Evolutionary conservation across 1,139 yeast species (phyloP).

Genomic region (Debaryomycetaceae sp.): DNA sequence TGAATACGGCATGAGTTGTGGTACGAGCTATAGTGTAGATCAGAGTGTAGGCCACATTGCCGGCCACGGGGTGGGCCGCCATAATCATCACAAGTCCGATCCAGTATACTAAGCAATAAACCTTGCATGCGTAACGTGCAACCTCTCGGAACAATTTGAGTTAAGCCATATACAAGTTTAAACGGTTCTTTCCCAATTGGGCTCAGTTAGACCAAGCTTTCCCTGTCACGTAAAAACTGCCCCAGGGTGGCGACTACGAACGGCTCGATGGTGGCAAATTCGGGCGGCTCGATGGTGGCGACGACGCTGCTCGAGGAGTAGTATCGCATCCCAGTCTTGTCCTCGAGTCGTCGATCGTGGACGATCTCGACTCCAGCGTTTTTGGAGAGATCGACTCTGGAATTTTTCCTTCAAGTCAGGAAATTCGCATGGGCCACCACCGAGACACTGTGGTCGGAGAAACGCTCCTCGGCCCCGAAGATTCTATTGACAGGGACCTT

Average conservation of each 20-base stretch:
- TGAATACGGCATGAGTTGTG: no score
- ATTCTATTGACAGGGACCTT: slow-evolving; percentile 23
- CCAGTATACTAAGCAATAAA: no score
- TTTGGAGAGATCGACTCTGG: slow-evolving; percentile 38
- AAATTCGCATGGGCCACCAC: slow-evolving; percentile 25
- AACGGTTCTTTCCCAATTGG: no score
- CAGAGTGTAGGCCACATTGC: no score
- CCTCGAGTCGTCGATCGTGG: slow-evolving; percentile 26
- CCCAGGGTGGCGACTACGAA: slow-evolving; percentile 40
- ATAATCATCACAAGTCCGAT: no score
- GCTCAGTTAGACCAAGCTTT: no score
- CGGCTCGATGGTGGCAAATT: slow-evolving; percentile 17
- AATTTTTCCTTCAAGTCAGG: slow-evolving; percentile 16
- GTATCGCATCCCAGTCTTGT: slow-evolving; percentile 32
- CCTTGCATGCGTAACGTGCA: no score
- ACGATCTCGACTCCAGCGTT: slow-evolving; percentile 9
- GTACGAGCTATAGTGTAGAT: no score
- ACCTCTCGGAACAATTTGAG: no score
- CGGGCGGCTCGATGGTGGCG: no score
- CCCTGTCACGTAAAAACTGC: slow-evolving; percentile 32
- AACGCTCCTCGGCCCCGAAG: slow-evolving; percentile 7
- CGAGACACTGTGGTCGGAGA: slow-evolving; percentile 25
- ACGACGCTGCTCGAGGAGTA: slow-evolving; percentile 11
- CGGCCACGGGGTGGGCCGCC: no score
- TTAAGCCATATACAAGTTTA: no score